Percentiles rank a stretch among this genome's conserved stretches.
These are phyloP conservation scores for Lentinula aciculospora DNA, from an alignment of 768 basidiomycete species.

Conservation along the genomic window DNA sequence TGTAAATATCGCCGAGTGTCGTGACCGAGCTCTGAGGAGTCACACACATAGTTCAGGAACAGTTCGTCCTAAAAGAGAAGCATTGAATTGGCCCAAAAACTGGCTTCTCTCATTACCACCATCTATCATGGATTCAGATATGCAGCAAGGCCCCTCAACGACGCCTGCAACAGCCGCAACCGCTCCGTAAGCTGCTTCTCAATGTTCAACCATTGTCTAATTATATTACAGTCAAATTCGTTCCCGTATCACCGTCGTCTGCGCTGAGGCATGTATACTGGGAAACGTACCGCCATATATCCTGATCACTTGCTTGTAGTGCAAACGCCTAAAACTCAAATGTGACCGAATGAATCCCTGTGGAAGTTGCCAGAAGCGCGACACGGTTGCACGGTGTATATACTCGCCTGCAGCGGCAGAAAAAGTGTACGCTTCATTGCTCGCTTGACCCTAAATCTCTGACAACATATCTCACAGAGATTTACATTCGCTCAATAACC, in stretches of 20 bases:
- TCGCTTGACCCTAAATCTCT: not conserved
- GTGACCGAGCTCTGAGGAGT: not conserved
- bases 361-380: conserved; percentile 73
- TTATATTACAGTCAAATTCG: conserved; percentile 49
- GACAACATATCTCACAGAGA: conserved; percentile 37
- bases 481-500: conserved; percentile 78
- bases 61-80: not conserved
- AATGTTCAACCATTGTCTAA: not conserved
- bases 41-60: not conserved
- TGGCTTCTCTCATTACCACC: conserved; percentile 2
- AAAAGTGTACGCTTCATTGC: conserved; percentile 57
- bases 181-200: not conserved
- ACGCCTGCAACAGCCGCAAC: not conserved
- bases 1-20: not conserved
- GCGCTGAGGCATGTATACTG: conserved; percentile 57
- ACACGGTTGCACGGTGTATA: conserved; percentile 64
- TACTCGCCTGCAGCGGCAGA: conserved; percentile 82
- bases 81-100: conserved; percentile 5
- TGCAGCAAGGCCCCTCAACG: not conserved
- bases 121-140: conserved; percentile 7
- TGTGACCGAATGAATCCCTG: conserved; percentile 79
- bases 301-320: conserved; percentile 37
- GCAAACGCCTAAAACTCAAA: conserved; percentile 83
- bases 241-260: conserved; percentile 75
- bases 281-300: conserved; percentile 1